Conservation (phyloP, 192 early-diverging fungal genomes). For the Backusella macrospora region DNA sequence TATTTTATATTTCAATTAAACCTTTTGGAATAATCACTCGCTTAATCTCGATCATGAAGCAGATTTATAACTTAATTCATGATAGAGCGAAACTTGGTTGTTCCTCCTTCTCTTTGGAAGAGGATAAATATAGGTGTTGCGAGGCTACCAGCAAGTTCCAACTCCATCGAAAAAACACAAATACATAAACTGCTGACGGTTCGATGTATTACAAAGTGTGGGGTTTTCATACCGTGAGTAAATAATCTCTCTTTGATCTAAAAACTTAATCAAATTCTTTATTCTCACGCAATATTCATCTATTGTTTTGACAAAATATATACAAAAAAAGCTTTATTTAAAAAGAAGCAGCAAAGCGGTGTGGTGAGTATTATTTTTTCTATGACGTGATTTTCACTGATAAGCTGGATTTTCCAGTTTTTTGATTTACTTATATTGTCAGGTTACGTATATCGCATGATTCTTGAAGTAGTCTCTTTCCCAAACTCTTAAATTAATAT, state of each 20-base stretch:
- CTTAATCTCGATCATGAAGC: no score
- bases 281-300: neutral
- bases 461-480: no score
- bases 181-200: neutral
- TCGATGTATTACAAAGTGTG: conserved; percentile 1
- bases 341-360: neutral
- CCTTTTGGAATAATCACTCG: no score
- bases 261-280: neutral
- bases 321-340: neutral
- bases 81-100: no score
- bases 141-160: no score
- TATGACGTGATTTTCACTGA: neutral
- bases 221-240: neutral
- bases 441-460: no score
- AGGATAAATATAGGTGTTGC: no score
- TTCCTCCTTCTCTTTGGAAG: no score
- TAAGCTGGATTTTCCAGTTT: neutral
- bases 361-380: neutral
- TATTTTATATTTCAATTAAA: no score
- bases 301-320: neutral
- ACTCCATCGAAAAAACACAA: neutral
- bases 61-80: no score
- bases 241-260: neutral
- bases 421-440: neutral
- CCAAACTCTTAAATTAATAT: no score